A percentile compares a stretch with the other conserved stretches of the same genome.
Evolutionary conservation across 768 basidiomycete genomes (phyloP).

Genomic region (Leccinum subtestaceum): DNA sequence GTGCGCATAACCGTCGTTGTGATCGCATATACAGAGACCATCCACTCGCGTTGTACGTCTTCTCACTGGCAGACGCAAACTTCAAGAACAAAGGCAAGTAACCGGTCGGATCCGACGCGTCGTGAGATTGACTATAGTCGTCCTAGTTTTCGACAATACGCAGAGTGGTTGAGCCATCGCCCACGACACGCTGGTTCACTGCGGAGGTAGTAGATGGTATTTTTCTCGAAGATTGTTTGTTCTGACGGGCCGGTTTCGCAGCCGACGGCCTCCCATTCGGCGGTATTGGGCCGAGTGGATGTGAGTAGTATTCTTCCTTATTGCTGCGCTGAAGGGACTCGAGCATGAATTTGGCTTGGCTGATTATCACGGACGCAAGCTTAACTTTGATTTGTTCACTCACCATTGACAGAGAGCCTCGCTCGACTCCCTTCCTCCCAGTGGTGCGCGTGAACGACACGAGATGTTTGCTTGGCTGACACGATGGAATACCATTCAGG

Average conservation of each 20-base stretch:
- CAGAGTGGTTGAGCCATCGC: conserved; percentile 66
- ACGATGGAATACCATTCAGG: conserved; percentile 10
- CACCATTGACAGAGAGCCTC: too few species aligned
- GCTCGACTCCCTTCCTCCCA: conserved; percentile 20
- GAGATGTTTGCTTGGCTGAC: background rate
- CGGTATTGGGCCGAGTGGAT: conserved; percentile 49
- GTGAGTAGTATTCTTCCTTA: too few species aligned
- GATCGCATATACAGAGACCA: conserved; percentile 48
- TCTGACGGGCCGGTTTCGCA: conserved; percentile 15
- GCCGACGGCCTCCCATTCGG: conserved; percentile 71
- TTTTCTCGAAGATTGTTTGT: background rate
- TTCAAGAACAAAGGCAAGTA: conserved; percentile 60
- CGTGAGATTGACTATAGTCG: background rate
- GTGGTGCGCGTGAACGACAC: conserved; percentile 21
- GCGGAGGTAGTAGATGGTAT: conserved; percentile 40
- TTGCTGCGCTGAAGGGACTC: too few species aligned
- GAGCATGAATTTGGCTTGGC: too few species aligned
- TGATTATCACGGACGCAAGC: too few species aligned
- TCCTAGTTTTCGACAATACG: conserved; percentile 63
- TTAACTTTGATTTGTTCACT: too few species aligned
- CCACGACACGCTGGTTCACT: conserved; percentile 69
- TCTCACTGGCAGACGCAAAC: conserved; percentile 47
- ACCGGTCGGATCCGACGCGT: background rate
- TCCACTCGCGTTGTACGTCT: conserved; percentile 77
- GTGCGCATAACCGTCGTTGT: background rate